Conservation (phyloP, 2,329 filamentous ascomycete genomes). For the Phyllosticta capitalensis region DNA sequence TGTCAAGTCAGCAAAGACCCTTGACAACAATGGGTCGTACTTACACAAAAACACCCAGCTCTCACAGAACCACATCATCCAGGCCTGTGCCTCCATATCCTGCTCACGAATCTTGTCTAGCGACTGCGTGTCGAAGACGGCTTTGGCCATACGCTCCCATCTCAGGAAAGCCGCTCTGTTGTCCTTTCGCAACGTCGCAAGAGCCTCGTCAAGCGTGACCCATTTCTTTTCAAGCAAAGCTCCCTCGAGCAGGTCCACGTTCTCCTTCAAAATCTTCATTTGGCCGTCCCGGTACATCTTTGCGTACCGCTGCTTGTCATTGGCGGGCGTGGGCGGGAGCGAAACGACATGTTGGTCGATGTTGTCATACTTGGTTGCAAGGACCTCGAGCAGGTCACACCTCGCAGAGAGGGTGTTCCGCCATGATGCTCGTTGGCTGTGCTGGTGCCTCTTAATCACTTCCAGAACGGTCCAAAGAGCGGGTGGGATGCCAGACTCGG, state of each 20-base stretch:
- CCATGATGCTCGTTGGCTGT: slow-evolving; percentile 10
- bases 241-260: not conserved
- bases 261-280: slow-evolving; percentile 18
- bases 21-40: not conserved
- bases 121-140: slow-evolving; percentile 1
- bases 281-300: slow-evolving; percentile 30
- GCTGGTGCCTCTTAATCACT: slow-evolving; percentile 14
- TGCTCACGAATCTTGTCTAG: slow-evolving; percentile 2
- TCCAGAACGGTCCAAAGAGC: slow-evolving; percentile 25
- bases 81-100: slow-evolving; percentile 1
- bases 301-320: slow-evolving; percentile 25
- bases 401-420: slow-evolving; percentile 10
- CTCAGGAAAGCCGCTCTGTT: not conserved
- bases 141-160: not conserved
- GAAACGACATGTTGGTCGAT: slow-evolving; percentile 8
- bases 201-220: slow-evolving; percentile 2
- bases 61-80: slow-evolving; percentile 6
- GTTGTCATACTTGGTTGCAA: slow-evolving; percentile 21
- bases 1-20: not conserved
- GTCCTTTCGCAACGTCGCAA: not conserved
- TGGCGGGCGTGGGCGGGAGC: slow-evolving; percentile 20
- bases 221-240: not conserved
- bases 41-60: not conserved
- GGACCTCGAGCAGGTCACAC: slow-evolving; percentile 13
- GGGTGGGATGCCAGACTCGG: slow-evolving; percentile 25